Percentiles rank a stretch among this genome's conserved stretches.
Conservation (phyloP, 352 stramenopile species). For the Chrysophaeum taylorii region DNA sequence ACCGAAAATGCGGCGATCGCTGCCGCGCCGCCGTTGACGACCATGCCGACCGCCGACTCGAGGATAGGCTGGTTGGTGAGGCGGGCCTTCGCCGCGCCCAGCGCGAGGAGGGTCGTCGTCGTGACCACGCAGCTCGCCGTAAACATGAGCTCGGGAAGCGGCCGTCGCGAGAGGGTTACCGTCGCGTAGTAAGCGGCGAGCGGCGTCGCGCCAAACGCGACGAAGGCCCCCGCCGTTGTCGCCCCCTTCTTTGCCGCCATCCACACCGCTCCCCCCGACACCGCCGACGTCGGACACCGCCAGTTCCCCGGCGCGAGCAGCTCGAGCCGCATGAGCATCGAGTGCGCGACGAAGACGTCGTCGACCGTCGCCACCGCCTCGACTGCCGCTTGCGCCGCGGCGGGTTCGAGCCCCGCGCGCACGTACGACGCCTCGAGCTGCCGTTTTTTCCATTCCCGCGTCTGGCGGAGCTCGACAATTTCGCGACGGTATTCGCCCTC, state of each 20-base stretch:
- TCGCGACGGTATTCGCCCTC: too few relatives aligned
- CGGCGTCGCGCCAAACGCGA: slow-evolving; percentile 46
- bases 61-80: not conserved
- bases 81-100: not conserved
- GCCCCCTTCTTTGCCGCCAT: slow-evolving; percentile 50
- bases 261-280: too few relatives aligned
- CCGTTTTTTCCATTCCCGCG: too few relatives aligned
- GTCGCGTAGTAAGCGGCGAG: slow-evolving; percentile 15
- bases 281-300: too few relatives aligned
- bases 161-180: not conserved
- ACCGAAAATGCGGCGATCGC: not conserved
- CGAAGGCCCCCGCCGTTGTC: slow-evolving; percentile 72
- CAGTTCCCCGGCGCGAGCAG: slow-evolving; percentile 68
- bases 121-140: not conserved
- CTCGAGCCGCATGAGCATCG: too few relatives aligned
- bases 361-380: slow-evolving; percentile 66
- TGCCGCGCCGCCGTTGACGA: not conserved
- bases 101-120: not conserved
- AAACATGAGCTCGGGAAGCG: not conserved
- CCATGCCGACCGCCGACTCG: not conserved
- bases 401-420: too few relatives aligned
- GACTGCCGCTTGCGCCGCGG: slow-evolving; percentile 59
- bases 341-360: slow-evolving; percentile 79
- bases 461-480: too few relatives aligned
- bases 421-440: too few relatives aligned